Conservation (phyloP, 2,329 filamentous ascomycete genomes). For the Exophiala xenobiotica region DNA sequence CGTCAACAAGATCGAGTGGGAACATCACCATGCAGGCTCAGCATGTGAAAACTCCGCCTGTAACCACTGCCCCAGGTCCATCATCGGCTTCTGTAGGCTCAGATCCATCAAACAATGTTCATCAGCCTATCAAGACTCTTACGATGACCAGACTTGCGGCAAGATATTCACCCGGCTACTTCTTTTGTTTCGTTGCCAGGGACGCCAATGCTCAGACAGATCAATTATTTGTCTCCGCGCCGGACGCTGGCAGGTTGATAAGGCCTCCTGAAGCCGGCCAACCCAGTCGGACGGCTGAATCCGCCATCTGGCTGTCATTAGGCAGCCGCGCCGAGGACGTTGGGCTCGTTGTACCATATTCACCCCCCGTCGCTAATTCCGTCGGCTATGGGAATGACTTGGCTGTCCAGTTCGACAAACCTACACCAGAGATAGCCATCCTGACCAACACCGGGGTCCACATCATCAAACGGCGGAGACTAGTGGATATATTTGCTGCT, state of each 20-base stretch:
- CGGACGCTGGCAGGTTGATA: constrained; percentile 81
- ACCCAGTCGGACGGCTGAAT: constrained; percentile 69
- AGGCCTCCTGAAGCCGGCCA: constrained; percentile 53
- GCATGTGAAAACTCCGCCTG: constrained; percentile 89
- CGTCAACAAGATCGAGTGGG: constrained; percentile 62
- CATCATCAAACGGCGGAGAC: constrained; percentile 74
- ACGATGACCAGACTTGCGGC: constrained; percentile 42
- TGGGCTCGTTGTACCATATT: constrained; percentile 71
- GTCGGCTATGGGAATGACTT: constrained; percentile 91
- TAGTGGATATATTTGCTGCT: constrained; percentile 89
- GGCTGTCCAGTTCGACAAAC: constrained; percentile 88
- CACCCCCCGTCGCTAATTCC: constrained; percentile 66
- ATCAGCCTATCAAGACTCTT: constrained; percentile 47
- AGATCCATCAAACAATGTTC: constrained; percentile 47
- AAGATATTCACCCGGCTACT: constrained; percentile 82
- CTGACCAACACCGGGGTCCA: constrained; percentile 90
- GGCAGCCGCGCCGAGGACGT: constrained; percentile 74
- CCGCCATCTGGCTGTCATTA: constrained; percentile 75
- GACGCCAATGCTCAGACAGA: constrained; percentile 61
- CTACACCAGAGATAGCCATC: constrained; percentile 79
- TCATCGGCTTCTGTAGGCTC: constrained; percentile 28
- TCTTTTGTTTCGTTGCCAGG: constrained; percentile 76
- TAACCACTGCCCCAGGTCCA: constrained; percentile 35
- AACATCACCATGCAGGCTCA: constrained; percentile 98
- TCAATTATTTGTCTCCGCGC: constrained; percentile 76